These are phyloP conservation scores for Oxytropis ochrocephala DNA, from an alignment of 306 rosid genomes.

Conservation along the genomic window DNA sequence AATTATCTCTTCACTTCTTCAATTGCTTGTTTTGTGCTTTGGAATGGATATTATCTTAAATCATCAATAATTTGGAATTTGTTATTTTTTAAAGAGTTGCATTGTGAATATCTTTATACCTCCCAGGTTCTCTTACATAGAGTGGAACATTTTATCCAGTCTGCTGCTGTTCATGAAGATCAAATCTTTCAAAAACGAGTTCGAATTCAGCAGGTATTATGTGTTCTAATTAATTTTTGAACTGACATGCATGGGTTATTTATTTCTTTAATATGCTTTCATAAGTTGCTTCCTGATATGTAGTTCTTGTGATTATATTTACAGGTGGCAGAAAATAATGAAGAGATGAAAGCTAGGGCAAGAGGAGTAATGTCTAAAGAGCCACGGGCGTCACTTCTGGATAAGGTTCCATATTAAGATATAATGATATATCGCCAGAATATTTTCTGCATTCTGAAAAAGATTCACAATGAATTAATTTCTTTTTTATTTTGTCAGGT, in stretches of 20 bases:
- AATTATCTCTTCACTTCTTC: neutral
- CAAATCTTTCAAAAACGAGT: conserved; percentile 91
- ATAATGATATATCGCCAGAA: neutral
- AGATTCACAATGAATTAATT: neutral
- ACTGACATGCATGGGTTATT: conserved; percentile 10
- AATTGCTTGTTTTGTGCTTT: conserved; percentile 7
- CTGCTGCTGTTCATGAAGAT: conserved; percentile 74
- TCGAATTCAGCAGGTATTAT: conserved; percentile 78
- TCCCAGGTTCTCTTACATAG: conserved; percentile 68
- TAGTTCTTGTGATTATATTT: conserved; percentile 16
- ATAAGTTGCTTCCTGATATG: conserved; percentile 5
- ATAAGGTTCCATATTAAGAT: conserved; percentile 53
- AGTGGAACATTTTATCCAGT: conserved; percentile 80
- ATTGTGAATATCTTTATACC: conserved; percentile 12
- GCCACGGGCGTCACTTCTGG: conserved; percentile 42
- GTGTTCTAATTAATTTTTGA: conserved; percentile 6
- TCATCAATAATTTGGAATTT: neutral
- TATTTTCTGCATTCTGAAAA: neutral
- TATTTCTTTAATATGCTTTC: neutral
- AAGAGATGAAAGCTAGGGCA: conserved; percentile 63
- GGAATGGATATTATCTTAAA: conserved; percentile 7
- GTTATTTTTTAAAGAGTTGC: conserved; percentile 8
- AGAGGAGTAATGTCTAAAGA: conserved; percentile 59
- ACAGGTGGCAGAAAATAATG: conserved; percentile 75
- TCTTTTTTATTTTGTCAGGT: conserved; percentile 45